Percentiles rank a stretch among this genome's conserved stretches.
These are phyloP conservation scores for Leishmania turanica DNA, from an alignment of 208 protist species.

Conservation along the genomic window DNA sequence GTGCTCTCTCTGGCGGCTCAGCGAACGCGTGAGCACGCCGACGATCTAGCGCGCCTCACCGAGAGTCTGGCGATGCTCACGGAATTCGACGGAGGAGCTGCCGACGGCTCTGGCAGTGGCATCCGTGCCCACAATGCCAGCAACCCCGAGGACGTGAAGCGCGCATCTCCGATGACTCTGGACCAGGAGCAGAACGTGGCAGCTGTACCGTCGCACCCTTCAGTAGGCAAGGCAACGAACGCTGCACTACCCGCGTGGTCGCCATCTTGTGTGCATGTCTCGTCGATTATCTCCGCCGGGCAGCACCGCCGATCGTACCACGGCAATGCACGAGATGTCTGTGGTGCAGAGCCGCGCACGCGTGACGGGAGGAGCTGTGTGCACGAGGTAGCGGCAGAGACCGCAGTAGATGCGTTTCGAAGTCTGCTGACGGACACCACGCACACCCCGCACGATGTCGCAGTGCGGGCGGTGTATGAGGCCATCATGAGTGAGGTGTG, in stretches of 20 bases:
- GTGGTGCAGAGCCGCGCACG: neutral
- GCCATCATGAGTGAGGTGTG: constrained; percentile 36
- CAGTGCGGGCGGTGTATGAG: constrained; percentile 53
- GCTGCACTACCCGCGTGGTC: neutral
- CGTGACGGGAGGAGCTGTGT: neutral
- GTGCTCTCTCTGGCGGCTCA: constrained; percentile 9
- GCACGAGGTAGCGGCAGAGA: neutral
- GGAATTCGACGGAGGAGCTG: neutral
- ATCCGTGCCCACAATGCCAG: neutral
- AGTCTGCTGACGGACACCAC: constrained; percentile 33
- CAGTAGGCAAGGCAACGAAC: neutral
- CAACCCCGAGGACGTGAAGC: neutral
- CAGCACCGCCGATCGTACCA: neutral
- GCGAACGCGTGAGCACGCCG: constrained; percentile 16
- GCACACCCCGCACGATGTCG: constrained; percentile 32
- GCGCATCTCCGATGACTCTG: neutral
- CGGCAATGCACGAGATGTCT: neutral
- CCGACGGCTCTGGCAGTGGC: neutral
- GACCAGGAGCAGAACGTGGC: neutral
- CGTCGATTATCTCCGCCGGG: constrained; percentile 2
- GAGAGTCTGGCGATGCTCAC: constrained; percentile 14
- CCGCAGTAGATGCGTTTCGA: constrained; percentile 5
- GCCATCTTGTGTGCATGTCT: neutral
- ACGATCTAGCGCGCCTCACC: constrained; percentile 9
- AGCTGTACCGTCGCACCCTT: neutral